These are phyloP conservation scores for Candida germanica DNA, from an alignment of 805 yeast species.

Conservation along the genomic window DNA sequence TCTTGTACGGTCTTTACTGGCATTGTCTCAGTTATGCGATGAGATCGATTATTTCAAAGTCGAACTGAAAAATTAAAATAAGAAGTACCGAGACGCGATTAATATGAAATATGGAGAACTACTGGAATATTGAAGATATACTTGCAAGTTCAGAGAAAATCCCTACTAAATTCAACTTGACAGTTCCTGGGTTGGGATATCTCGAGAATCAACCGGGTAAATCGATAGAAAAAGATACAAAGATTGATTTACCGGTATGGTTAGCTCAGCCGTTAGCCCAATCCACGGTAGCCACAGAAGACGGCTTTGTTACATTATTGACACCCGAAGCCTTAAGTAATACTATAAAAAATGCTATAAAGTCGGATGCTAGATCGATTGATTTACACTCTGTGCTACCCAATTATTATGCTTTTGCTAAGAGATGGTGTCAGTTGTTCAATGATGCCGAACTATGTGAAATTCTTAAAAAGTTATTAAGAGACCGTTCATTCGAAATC, in stretches of 20 bases:
- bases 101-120: constrained; percentile 22
- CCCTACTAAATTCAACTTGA: constrained; percentile 74
- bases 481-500: constrained; percentile 65
- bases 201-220: constrained; percentile 75
- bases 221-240: constrained; percentile 54
- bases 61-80: neutral
- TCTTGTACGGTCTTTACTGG: constrained; percentile 12
- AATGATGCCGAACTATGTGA: constrained; percentile 60
- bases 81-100: constrained; percentile 5
- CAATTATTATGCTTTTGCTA: constrained; percentile 65
- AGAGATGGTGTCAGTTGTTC: constrained; percentile 75
- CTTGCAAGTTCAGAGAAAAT: constrained; percentile 68
- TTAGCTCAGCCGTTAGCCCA: constrained; percentile 72
- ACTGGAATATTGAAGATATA: constrained; percentile 77
- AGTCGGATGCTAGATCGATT: constrained; percentile 62
- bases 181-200: constrained; percentile 86
- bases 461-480: constrained; percentile 48
- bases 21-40: constrained; percentile 11
- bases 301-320: constrained; percentile 55
- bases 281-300: constrained; percentile 30
- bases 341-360: constrained; percentile 77
- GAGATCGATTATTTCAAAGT: too few relatives aligned
- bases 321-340: constrained; percentile 68
- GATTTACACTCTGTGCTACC: constrained; percentile 66
- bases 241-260: constrained; percentile 85